Evolutionary conservation across 2,329 filamentous ascomycete species (phyloP).

Genomic region (Aspergillus fischeri): DNA sequence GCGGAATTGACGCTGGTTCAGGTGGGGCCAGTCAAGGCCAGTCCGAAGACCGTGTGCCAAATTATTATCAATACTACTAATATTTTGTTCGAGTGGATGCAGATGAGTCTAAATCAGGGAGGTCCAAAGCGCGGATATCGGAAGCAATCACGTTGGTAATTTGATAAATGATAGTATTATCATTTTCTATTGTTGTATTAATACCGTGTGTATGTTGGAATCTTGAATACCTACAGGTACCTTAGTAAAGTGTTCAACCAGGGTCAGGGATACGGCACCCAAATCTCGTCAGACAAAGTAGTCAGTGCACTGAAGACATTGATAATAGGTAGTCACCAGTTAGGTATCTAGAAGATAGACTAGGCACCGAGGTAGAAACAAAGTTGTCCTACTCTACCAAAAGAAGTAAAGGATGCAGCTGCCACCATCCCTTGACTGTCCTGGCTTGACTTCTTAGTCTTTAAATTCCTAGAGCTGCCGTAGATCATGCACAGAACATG

Average conservation of each 20-base stretch:
- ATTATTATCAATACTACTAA: not conserved
- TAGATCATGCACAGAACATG: constrained; percentile 39
- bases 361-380: not conserved
- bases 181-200: not conserved
- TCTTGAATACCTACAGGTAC: not conserved
- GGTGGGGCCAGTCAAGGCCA: not conserved
- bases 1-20: constrained; percentile 11
- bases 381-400: not conserved
- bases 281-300: not conserved
- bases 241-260: not conserved
- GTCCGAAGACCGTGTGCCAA: not conserved
- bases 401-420: not conserved
- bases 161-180: not conserved
- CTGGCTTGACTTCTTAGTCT: not conserved
- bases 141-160: not conserved
- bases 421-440: not conserved
- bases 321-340: not conserved
- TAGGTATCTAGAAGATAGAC: not conserved
- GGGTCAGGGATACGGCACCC: not conserved
- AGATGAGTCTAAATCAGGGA: not conserved
- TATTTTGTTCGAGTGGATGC: not conserved
- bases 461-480: constrained; percentile 25
- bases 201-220: not conserved
- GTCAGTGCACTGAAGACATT: not conserved
- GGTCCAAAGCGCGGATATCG: not conserved